Evolutionary conservation across 2,329 filamentous ascomycete genomes (phyloP), one percentile per base, ranked within the genome.

Genomic region (Talaromyces sp.): DNA sequence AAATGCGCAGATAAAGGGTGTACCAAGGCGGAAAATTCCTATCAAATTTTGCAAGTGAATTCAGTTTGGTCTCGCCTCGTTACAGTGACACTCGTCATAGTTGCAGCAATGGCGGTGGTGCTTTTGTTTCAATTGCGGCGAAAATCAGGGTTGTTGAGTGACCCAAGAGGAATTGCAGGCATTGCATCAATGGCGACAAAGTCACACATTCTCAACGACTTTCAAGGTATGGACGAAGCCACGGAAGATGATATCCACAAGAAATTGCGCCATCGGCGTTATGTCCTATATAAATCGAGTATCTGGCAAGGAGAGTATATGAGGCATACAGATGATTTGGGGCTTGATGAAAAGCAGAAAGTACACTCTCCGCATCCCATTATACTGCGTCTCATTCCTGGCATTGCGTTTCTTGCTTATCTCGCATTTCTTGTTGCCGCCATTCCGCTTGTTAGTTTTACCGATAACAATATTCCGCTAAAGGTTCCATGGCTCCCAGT

Each of bases 221-320:
- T 81, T 59, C 73, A 76, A 25, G 78, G 77, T 2, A 69, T 81
- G 28, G 80, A 82, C 59, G 73, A 73, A 19, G 78, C 77, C 1
- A 73, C 73, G 5, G 68, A 77, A 22, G 65, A 73, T 5, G 72
- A 75, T 52, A 81, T 82, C 36, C 79, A 82, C 64, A 77, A 78
- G 63, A 73, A 75, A 62, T 71, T 82, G 2, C 72, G 74, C 9
- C 72, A 80, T 60, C 73, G 80, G 15, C 76, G 78, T 36, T 82
- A 81, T 62, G 78, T 80, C 36, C 66, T 82, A 11, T 79, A 82
- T 68, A 81, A 81, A 66, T 80, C 78, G 30, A 80, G 78, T 9
- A 73, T 82, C 13, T 82, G 80, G 80, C 80, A 82, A 62, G 80
- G 80, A 57, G 79, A 81, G 65, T 81, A 75, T 61, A 77, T 77